Evolutionary conservation across 805 yeast genomes (phyloP).

Genomic region (Candida adriatica): DNA sequence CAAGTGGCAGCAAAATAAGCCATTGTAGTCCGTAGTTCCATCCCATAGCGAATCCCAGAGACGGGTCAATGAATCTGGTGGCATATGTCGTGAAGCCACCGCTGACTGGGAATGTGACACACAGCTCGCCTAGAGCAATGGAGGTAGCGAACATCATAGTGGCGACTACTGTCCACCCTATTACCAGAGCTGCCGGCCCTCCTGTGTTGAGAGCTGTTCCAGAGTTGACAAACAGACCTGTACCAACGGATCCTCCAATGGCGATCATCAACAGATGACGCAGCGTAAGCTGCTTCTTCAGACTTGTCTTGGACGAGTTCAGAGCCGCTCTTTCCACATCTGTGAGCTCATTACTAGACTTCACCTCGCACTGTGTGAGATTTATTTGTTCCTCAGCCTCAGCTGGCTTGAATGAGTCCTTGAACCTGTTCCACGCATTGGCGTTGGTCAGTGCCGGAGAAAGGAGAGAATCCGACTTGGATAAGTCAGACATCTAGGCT

Average conservation of each 20-base stretch:
- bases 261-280: constrained; percentile 75
- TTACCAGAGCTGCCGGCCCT: constrained; percentile 57
- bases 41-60: constrained; percentile 45
- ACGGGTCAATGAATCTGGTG: constrained; percentile 45
- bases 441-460: constrained; percentile 3
- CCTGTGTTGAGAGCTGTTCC: constrained; percentile 49
- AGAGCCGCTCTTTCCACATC: constrained; percentile 32
- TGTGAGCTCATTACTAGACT: constrained; percentile 20
- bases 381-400: constrained; percentile 12
- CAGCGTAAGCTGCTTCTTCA: constrained; percentile 25
- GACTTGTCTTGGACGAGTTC: constrained; percentile 31
- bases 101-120: constrained; percentile 44
- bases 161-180: constrained; percentile 47
- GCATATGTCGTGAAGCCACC: constrained; percentile 45
- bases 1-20: constrained; percentile 47
- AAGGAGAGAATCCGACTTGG: constrained; percentile 4
- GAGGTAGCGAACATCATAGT: constrained; percentile 52
- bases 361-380: constrained; percentile 10
- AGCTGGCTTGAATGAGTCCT: constrained; percentile 41
- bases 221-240: constrained; percentile 60
- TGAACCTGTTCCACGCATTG: constrained; percentile 23
- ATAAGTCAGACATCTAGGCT: constrained; percentile 3
- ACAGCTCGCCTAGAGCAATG: constrained; percentile 47
- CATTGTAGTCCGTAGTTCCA: constrained; percentile 47
- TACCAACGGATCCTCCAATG: constrained; percentile 65